Evolutionary conservation across 208 protist species (phyloP), one percentile per base, ranked within the genome.

Genomic region (Trypanosoma vivax): DNA sequence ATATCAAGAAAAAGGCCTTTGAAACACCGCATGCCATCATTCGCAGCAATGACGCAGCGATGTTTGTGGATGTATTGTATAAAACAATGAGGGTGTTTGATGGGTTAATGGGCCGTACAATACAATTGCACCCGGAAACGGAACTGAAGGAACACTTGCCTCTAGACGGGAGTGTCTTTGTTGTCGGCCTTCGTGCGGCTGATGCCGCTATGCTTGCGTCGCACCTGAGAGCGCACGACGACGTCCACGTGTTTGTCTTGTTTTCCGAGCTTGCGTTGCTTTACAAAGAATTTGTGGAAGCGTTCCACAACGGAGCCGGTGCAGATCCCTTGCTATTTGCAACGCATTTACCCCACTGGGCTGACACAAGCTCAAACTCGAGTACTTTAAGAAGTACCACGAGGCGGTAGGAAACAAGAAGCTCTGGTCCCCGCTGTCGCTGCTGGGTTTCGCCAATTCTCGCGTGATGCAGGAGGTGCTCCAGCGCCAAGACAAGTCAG

Each of bases 341-440:
- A 6, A 52, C 47, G 11, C 33, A 18, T 19, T 21, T 52, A 30
- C 47, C 47, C 33, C 47, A 52, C 23, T 52, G 47, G 47, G 29
- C 29, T 24, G 47, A 52, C 23, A 38, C 10, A 16, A 38, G 38
- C 5, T 27, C 24, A 4, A 38, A 10, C 7, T 52, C 47, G 23
- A 10, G 9, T 3, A 52, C 28, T 21, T 24, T 38, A 13, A 10
- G 16, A 6, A 4, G 4, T 52, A 39, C 23, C 47, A 52, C 14
- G 30, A 5, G 11, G n/a, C 11, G n/a, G 7, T 19, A 9, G n/a
- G n/a, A 21, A 14, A 38, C 13, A 13, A 16, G 9, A 4, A 10
- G n/a, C 5, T 9, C 0, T 31, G 21, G 29, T 25, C 47, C 13
- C 47, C 47, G 10, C 29, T 52, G 14, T 14, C 29, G 7, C 30